Base-by-base conservation (phyloP, 1,284 basidiomycete species). In the Ganoderma lucidum region DNA sequence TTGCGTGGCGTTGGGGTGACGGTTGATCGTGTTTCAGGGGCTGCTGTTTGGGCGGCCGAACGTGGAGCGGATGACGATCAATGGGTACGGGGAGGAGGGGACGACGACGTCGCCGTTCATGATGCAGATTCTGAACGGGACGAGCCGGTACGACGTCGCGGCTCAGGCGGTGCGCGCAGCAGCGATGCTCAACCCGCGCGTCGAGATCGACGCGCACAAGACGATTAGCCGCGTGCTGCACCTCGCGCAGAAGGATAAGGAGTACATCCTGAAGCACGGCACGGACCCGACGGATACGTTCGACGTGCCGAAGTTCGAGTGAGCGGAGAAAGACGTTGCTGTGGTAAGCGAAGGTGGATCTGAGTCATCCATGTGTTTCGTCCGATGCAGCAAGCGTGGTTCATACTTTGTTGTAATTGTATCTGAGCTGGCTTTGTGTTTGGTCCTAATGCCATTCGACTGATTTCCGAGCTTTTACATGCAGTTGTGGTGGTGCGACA, bases 121-220 rank as follows among this genome's bases (percentile, higher is more conserved):
- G 87, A 92, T 92, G 91, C 90, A 92, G 90, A 78, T 92, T 15
- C 83, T 83, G 76, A 92, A 92, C 77, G 80, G 82, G 64, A 90
- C 88, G 1, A 91, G 90, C 51, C 84, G 90, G 44, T 92, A 88
- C 77, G 82, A 90, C 68, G 84, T 92, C 61, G 90, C 90, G 35
- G 80, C 85, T 2, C 83, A 83, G 32, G 91, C 90, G 19, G 82
- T 92, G 48, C 84, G 85, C 10, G 85, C 84, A 32, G 89, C 83
- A 17, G 86, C 88, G 2, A 66, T 75, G 51, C 76, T 81, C 64
- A 92, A 92, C 71, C 75, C 83, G 32, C 83, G 81, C 60, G 85
- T 92, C 2, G 83, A 87, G 19, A 83, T 86, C 2, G 81, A 82
- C 67, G 84, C 89, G 9, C 89, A 92, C 70, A 81, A 84, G 74